These are phyloP conservation scores for Telfairia occidentalis DNA, from an alignment of 331 rosid species.

Conservation along the genomic window DNA sequence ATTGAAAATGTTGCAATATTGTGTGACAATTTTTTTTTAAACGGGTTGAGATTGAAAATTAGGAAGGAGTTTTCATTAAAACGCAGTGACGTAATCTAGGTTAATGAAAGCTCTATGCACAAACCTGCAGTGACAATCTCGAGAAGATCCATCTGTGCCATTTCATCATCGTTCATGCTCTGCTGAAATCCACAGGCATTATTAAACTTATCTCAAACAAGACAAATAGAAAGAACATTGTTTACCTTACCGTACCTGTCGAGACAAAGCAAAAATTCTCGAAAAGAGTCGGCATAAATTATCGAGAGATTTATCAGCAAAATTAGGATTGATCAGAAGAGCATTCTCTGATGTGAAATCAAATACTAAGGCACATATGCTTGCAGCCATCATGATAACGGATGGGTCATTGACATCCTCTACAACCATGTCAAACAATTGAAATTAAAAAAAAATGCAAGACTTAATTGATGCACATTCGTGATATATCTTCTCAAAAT, in stretches of 20 bases:
- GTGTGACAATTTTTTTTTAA: too few relatives aligned
- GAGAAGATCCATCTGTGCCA: conserved; percentile 52
- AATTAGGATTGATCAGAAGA: conserved; percentile 44
- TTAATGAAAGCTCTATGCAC: not conserved
- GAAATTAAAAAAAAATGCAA: conserved; percentile 15
- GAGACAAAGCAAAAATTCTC: conserved; percentile 41
- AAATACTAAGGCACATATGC: conserved; percentile 62
- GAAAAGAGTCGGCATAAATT: conserved; percentile 52
- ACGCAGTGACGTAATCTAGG: not conserved
- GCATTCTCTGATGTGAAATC: conserved; percentile 69
- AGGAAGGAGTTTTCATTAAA: not conserved
- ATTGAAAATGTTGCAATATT: too few relatives aligned
- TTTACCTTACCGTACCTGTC: conserved; percentile 35
- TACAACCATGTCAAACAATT: conserved; percentile 26
- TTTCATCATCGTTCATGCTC: conserved; percentile 31
- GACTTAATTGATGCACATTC: not conserved
- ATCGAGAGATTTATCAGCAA: conserved; percentile 30
- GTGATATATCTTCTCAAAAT: not conserved
- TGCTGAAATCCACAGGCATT: conserved; percentile 20
- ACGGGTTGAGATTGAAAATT: not conserved
- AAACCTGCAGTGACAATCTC: conserved; percentile 61
- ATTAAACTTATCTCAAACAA: not conserved
- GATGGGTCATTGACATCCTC: conserved; percentile 45
- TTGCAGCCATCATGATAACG: conserved; percentile 61
- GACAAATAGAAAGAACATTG: not conserved